Evolutionary conservation across 352 stramenopile species (phyloP).

Genomic region (Globisporangium cederbergense): DNA sequence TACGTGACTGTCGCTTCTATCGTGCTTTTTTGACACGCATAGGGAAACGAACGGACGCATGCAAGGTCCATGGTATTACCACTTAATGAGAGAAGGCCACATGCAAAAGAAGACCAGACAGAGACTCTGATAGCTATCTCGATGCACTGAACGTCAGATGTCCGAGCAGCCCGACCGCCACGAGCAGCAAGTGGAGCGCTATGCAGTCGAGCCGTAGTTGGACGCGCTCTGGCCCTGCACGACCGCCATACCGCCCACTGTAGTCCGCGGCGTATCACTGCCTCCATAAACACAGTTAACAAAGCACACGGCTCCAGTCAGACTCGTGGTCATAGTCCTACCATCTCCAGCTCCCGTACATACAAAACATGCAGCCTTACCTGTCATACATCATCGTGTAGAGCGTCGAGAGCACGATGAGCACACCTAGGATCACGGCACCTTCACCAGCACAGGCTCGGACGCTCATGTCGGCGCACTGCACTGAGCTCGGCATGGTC

Average conservation of each 20-base stretch:
- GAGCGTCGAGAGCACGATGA: conserved; percentile 52
- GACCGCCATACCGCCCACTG: conserved; percentile 23
- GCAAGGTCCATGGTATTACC: not conserved
- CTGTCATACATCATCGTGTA: conserved; percentile 56
- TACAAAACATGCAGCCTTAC: conserved; percentile 22
- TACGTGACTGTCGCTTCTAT: too few species aligned
- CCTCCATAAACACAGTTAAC: conserved; percentile 1
- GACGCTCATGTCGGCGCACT: conserved; percentile 52
- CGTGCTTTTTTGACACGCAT: not conserved
- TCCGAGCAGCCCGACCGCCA: not conserved
- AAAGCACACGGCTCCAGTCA: conserved; percentile 2
- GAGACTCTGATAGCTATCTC: not conserved
- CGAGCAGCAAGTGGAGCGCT: not conserved
- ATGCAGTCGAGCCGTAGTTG: conserved; percentile 22
- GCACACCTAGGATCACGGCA: conserved; percentile 44
- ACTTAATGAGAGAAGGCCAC: not conserved
- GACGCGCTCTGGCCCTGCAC: conserved; percentile 8
- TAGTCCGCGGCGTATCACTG: conserved; percentile 8
- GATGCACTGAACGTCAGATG: not conserved
- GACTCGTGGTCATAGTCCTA: not conserved
- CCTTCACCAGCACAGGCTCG: conserved; percentile 61
- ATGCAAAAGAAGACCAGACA: not conserved
- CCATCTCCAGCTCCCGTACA: not conserved
- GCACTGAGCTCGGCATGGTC: conserved; percentile 31
- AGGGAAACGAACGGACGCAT: not conserved